Evolutionary conservation across 306 rosid genomes (phyloP).

Genomic region (Trifolium dubium): DNA sequence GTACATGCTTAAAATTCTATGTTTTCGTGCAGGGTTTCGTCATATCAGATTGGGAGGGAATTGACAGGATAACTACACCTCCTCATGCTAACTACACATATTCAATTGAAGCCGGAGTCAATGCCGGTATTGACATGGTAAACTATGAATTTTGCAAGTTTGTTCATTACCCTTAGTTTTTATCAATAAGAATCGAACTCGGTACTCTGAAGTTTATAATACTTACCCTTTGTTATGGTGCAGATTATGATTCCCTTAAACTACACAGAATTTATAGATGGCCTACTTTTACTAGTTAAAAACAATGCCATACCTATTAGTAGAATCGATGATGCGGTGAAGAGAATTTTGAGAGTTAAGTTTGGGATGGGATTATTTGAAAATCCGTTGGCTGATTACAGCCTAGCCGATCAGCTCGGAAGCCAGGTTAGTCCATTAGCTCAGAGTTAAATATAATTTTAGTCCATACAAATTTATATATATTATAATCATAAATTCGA

Average conservation of each 20-base stretch:
- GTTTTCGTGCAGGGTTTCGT: slow-evolving; percentile 45
- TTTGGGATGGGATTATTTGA: slow-evolving; percentile 51
- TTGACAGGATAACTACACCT: slow-evolving; percentile 46
- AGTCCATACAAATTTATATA: background rate
- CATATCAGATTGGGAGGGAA: slow-evolving; percentile 47
- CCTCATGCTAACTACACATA: slow-evolving; percentile 39
- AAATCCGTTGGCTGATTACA: slow-evolving; percentile 45
- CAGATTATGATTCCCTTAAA: slow-evolving; percentile 48
- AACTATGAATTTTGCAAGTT: background rate
- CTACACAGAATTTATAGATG: slow-evolving; percentile 44
- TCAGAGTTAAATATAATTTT: background rate
- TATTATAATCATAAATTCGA: background rate
- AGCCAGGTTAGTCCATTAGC: slow-evolving; percentile 36
- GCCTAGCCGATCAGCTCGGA: slow-evolving; percentile 42
- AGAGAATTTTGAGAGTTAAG: slow-evolving; percentile 46
- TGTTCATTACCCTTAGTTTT: background rate
- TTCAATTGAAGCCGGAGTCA: slow-evolving; percentile 38
- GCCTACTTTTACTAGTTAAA: slow-evolving; percentile 39
- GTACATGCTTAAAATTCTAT: background rate
- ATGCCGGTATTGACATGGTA: slow-evolving; percentile 53
- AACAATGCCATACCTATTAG: slow-evolving; percentile 38
- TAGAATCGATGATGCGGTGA: slow-evolving; percentile 50
- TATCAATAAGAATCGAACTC: background rate
- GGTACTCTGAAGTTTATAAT: background rate
- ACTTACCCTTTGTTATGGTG: slow-evolving; percentile 3